Evolutionary conservation across 2,329 filamentous ascomycete genomes (phyloP).

Genomic region (Colletotrichum tofieldiae): DNA sequence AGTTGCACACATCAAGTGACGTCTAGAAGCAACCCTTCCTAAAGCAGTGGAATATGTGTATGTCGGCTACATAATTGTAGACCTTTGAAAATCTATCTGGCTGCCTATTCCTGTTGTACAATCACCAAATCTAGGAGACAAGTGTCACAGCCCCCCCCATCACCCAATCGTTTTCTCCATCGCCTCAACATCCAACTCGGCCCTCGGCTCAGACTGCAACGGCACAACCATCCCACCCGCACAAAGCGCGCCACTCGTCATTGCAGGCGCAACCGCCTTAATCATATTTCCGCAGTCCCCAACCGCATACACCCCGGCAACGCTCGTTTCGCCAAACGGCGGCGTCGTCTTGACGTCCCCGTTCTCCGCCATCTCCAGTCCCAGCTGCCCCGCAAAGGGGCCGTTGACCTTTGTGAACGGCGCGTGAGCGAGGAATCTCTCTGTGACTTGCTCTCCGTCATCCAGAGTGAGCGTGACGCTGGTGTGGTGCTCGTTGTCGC

Average conservation of each 20-base stretch:
- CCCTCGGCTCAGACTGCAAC: slow-evolving; percentile 32
- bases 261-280: slow-evolving; percentile 50
- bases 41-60: not conserved
- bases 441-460: slow-evolving; percentile 54
- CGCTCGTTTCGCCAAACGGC: slow-evolving; percentile 65
- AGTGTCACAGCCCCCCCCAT: not conserved
- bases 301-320: slow-evolving; percentile 67
- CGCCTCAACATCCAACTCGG: slow-evolving; percentile 16
- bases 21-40: not conserved
- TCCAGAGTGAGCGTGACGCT: slow-evolving; percentile 56
- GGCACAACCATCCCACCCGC: slow-evolving; percentile 47
- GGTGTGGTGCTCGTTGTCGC: not conserved
- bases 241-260: slow-evolving; percentile 49
- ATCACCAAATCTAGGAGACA: not conserved
- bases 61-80: not conserved
- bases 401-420: slow-evolving; percentile 57
- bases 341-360: slow-evolving; percentile 61
- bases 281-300: slow-evolving; percentile 63
- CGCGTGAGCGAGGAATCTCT: slow-evolving; percentile 59
- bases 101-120: not conserved
- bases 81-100: not conserved
- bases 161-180: slow-evolving; percentile 13
- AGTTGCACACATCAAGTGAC: no score
- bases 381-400: slow-evolving; percentile 60
- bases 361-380: slow-evolving; percentile 57